These are phyloP conservation scores for Parietichytrium sp. DNA, from an alignment of 108 stramenopile genomes.

Conservation along the genomic window DNA sequence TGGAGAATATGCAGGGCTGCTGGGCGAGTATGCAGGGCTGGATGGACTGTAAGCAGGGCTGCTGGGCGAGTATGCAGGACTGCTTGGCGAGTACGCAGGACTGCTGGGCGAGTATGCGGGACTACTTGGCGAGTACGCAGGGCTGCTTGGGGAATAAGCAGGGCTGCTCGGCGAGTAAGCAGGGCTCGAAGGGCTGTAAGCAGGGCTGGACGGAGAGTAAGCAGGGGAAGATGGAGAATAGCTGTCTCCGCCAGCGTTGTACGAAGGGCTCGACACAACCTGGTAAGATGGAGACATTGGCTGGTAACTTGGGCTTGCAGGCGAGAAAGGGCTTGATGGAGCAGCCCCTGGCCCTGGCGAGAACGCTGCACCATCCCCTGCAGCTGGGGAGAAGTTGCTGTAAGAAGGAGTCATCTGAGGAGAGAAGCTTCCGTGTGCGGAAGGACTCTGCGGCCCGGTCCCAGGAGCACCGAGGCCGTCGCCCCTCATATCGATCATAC, in stretches of 20 bases:
- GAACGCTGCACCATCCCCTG: background rate
- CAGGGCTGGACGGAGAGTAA: conserved; percentile 50
- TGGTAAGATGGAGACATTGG: conserved; percentile 42
- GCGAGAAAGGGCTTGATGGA: conserved; percentile 18
- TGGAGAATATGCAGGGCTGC: conserved; percentile 66
- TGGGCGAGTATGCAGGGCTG: conserved; percentile 72
- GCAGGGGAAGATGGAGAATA: conserved; percentile 34
- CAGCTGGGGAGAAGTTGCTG: background rate
- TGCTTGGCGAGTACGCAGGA: conserved; percentile 56
- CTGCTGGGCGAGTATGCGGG: conserved; percentile 50
- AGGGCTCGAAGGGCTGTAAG: conserved; percentile 44
- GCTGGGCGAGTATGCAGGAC: conserved; percentile 68
- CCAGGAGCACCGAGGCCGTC: conserved; percentile 71
- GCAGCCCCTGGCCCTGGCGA: conserved; percentile 15
- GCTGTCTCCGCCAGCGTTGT: conserved; percentile 34
- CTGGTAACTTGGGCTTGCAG: conserved; percentile 25
- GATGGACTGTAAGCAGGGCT: conserved; percentile 77
- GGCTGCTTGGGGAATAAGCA: conserved; percentile 44
- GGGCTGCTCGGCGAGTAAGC: conserved; percentile 53
- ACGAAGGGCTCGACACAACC: background rate
- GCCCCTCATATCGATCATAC: conserved; percentile 66
- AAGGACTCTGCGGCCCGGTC: conserved; percentile 66
- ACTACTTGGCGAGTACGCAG: conserved; percentile 45
- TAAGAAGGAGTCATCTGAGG: conserved; percentile 54
- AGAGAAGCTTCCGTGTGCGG: conserved; percentile 67